Evolutionary conservation across 2,329 filamentous ascomycete genomes (phyloP).

Genomic region (Emmonsiellopsis sp.): DNA sequence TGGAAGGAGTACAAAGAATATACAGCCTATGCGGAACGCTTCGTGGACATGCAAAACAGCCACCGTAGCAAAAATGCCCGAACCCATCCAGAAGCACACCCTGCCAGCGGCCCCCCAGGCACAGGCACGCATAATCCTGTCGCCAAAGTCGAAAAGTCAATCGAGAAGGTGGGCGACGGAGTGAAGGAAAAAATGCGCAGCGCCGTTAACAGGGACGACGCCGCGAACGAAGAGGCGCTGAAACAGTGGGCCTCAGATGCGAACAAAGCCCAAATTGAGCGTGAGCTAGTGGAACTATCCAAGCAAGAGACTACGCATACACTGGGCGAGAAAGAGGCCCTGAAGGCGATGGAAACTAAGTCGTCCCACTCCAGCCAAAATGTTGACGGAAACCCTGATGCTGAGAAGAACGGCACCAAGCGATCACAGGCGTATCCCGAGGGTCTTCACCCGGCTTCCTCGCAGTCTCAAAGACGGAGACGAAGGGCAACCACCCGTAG

Average conservation of each 20-base stretch:
- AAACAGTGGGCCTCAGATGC: constrained; percentile 25
- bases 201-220: constrained; percentile 16
- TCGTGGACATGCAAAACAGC: constrained; percentile 57
- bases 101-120: constrained; percentile 31
- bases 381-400: constrained; percentile 12
- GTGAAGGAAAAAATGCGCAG: constrained; percentile 23
- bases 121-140: constrained; percentile 13
- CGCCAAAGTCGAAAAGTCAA: constrained; percentile 12
- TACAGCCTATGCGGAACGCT: constrained; percentile 64
- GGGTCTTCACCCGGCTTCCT: constrained; percentile 24
- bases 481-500: constrained; percentile 38
- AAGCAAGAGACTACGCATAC: constrained; percentile 21
- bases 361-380: constrained; percentile 17
- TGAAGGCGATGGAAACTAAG: constrained; percentile 22
- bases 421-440: constrained; percentile 22
- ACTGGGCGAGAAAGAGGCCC: constrained; percentile 36
- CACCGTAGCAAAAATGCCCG: constrained; percentile 38
- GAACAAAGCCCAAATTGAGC: constrained; percentile 24
- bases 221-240: constrained; percentile 25
- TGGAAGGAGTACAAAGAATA: constrained; percentile 93
- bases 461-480: constrained; percentile 28
- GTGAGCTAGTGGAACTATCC: constrained; percentile 22
- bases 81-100: constrained; percentile 34
- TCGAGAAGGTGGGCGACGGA: constrained; percentile 22
- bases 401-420: constrained; percentile 21